Conservation (phyloP, 1,139 yeast genomes). For the Debaryomyces subglobosus region DNA sequence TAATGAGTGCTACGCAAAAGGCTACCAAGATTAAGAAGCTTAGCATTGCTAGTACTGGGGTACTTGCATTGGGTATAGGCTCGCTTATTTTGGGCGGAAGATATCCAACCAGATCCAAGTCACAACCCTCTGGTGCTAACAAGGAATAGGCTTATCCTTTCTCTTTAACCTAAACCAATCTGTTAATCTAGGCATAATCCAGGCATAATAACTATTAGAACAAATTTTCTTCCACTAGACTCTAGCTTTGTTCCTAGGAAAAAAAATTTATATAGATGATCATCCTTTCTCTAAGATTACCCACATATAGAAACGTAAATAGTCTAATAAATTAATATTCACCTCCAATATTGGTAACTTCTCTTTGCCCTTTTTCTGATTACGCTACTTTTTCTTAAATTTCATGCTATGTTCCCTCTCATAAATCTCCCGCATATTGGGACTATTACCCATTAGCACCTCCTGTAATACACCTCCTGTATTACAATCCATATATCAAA, state of each 20-base stretch:
- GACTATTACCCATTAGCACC: too few species aligned
- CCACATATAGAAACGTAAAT: background rate
- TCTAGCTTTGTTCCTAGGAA: too few species aligned
- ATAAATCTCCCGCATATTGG: too few species aligned
- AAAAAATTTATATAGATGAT: too few species aligned
- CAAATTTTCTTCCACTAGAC: too few species aligned
- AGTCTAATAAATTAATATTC: background rate
- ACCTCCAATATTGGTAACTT: background rate
- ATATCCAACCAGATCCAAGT: too few species aligned
- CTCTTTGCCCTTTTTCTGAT: too few species aligned
- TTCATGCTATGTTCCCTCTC: background rate
- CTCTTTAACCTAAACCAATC: background rate
- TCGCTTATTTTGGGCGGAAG: background rate
- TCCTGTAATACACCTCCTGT: too few species aligned
- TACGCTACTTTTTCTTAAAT: background rate
- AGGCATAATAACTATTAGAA: background rate
- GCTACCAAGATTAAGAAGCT: constrained; percentile 93
- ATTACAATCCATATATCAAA: too few species aligned
- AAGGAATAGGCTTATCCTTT: background rate
- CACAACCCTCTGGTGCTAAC: background rate
- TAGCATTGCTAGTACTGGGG: constrained; percentile 81
- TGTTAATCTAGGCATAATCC: too few species aligned
- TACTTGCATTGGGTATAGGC: constrained; percentile 58
- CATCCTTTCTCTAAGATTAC: background rate
- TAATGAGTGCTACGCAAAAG: constrained; percentile 71